A percentile compares a stretch with the other conserved stretches of the same genome.
phyloP scores from a whole-genome alignment of 2,329 filamentous ascomycete genomes.

The Microdochium bolleyi region DNA sequence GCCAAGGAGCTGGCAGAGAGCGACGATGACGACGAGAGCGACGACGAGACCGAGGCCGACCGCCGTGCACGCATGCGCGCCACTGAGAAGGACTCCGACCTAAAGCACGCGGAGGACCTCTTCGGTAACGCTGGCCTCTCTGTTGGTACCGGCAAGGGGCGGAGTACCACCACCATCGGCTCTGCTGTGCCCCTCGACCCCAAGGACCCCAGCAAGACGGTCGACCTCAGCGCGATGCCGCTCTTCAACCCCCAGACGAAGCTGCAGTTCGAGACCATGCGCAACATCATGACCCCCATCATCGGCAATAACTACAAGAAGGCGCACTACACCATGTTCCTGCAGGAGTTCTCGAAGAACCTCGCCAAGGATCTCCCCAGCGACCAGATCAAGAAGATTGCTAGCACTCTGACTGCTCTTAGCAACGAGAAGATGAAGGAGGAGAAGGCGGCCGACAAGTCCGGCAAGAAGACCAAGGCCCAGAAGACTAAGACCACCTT shows the following conservation, averaged over 20 bases:
- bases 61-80: conserved; percentile 66
- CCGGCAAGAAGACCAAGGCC: conserved; percentile 93
- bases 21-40: conserved; percentile 53
- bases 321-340: conserved; percentile 81
- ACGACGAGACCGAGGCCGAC: conserved; percentile 66
- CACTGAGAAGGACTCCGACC: conserved; percentile 80
- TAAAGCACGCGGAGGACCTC: conserved; percentile 84
- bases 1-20: conserved; percentile 41
- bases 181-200: conserved; percentile 61
- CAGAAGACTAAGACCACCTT: conserved; percentile 90
- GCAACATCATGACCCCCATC: conserved; percentile 71
- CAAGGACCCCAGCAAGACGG: conserved; percentile 65
- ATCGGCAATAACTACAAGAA: conserved; percentile 72
- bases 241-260: conserved; percentile 89
- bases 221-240: conserved; percentile 73
- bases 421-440: conserved; percentile 98
- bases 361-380: conserved; percentile 81
- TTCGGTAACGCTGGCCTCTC: conserved; percentile 65
- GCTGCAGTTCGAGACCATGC: conserved; percentile 73
- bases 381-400: conserved; percentile 94
- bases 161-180: conserved; percentile 59
- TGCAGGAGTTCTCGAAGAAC: conserved; percentile 85
- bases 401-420: conserved; percentile 78
- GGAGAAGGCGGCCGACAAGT: conserved; percentile 90
- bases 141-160: conserved; percentile 55